Conservation (phyloP, 495 filamentous ascomycete species). For the Neurospora sp. region DNA sequence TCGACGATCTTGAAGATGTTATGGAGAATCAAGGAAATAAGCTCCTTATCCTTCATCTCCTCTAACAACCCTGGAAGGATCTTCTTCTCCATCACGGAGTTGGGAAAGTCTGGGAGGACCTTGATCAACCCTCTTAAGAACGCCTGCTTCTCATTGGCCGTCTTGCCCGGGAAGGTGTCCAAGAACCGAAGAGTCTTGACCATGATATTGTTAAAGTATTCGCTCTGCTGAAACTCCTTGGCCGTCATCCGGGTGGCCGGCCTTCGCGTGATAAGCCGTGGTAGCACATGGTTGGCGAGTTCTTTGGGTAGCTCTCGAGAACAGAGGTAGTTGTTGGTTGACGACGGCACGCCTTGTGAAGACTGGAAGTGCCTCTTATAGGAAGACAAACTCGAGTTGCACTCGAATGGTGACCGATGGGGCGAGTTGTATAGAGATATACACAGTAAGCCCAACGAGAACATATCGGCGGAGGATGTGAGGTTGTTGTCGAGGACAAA, state of each 20-base stretch:
- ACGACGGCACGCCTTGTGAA: conserved; percentile 63
- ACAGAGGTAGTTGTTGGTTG: conserved; percentile 74
- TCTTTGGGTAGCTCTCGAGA: conserved; percentile 71
- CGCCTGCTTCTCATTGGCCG: conserved; percentile 75
- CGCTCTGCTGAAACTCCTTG: conserved; percentile 83
- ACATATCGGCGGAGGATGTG: conserved; percentile 73
- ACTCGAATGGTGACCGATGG: conserved; percentile 74
- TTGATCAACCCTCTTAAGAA: conserved; percentile 84
- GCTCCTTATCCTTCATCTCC: conserved; percentile 82
- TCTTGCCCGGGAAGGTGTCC: conserved; percentile 83
- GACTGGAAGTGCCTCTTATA: conserved; percentile 76
- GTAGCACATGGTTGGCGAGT: conserved; percentile 61
- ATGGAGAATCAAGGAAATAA: conserved; percentile 72
- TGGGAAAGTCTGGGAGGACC: conserved; percentile 82
- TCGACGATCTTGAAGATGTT: conserved; percentile 84
- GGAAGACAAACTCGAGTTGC: conserved; percentile 62
- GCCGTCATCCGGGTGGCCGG: conserved; percentile 82
- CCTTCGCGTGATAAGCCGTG: conserved; percentile 72
- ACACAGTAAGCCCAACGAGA: conserved; percentile 82
- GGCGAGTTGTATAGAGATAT: conserved; percentile 89
- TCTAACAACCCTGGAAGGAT: conserved; percentile 79
- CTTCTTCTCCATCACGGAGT: conserved; percentile 89
- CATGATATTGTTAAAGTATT: conserved; percentile 93
- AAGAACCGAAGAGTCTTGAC: conserved; percentile 93
- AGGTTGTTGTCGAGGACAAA: conserved; percentile 83